Evolutionary conservation across 2,329 filamentous ascomycete species (phyloP).

Genomic region (Dothideomycetes sp.): DNA sequence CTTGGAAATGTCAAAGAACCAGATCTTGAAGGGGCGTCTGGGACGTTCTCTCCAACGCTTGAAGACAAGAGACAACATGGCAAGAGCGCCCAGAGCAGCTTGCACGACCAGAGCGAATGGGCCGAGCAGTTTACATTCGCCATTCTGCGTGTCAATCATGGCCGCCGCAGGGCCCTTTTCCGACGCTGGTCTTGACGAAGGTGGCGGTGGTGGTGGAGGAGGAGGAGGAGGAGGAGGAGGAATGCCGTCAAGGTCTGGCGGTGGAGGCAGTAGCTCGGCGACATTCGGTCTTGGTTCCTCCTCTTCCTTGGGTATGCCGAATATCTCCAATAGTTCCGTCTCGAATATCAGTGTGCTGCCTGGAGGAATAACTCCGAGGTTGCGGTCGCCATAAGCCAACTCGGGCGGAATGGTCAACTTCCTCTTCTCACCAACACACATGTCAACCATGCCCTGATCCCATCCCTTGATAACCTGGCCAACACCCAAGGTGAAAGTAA

Average conservation of each 20-base stretch:
- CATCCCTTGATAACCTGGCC: constrained; percentile 89
- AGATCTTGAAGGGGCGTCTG: constrained; percentile 87
- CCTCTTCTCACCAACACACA: constrained; percentile 91
- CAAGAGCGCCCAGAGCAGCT: constrained; percentile 71
- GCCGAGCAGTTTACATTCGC: constrained; percentile 80
- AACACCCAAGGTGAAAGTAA: constrained; percentile 68
- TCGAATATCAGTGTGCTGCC: constrained; percentile 82
- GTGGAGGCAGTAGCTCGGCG: constrained; percentile 10
- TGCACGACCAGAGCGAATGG: constrained; percentile 88
- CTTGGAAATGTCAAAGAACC: constrained; percentile 96
- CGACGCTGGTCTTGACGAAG: background rate
- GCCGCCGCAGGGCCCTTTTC: constrained; percentile 1
- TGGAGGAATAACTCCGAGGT: constrained; percentile 65
- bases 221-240: background rate
- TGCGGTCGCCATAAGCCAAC: constrained; percentile 68
- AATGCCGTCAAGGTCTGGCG: constrained; percentile 13
- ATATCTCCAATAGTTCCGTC: constrained; percentile 79
- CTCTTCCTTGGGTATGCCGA: constrained; percentile 46
- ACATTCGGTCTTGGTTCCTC: constrained; percentile 15
- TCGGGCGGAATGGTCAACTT: constrained; percentile 84
- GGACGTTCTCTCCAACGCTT: constrained; percentile 90
- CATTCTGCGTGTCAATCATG: constrained; percentile 30
- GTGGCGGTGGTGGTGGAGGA: background rate
- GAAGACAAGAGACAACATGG: constrained; percentile 77
- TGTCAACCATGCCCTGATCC: constrained; percentile 82